phyloP scores from a whole-genome alignment of 345 rosid genomes.

The Murraya koenigii region DNA sequence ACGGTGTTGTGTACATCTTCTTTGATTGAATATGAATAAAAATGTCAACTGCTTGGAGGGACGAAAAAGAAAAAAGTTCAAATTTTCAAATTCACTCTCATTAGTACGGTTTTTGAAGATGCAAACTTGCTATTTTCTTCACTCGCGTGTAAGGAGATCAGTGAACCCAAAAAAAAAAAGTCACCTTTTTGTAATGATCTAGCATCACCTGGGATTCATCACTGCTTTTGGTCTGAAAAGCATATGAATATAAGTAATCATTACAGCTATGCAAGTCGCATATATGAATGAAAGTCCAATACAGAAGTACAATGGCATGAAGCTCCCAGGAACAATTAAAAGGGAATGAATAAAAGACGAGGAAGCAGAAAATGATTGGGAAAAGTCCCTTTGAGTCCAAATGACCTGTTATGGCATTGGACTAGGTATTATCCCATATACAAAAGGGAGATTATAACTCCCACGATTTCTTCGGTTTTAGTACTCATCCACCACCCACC shows the following conservation, averaged over 20 bases:
- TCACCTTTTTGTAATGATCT: neutral
- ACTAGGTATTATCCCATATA: constrained; percentile 22
- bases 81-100: too few species aligned
- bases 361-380: neutral
- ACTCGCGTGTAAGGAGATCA: neutral
- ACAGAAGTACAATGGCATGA: constrained; percentile 20
- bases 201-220: neutral
- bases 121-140: too few species aligned
- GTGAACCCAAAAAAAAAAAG: neutral
- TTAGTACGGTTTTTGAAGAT: too few species aligned
- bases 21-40: neutral
- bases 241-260: neutral
- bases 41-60: neutral
- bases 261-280: constrained; percentile 20
- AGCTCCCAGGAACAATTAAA: constrained; percentile 6
- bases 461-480: constrained; percentile 8
- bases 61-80: neutral
- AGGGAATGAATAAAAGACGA: neutral
- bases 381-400: neutral
- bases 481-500: neutral
- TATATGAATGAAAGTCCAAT: constrained; percentile 15
- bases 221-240: neutral
- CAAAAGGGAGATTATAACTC: constrained; percentile 5
- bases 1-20: neutral
- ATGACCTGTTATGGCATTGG: constrained; percentile 7